These are phyloP conservation scores for Aegilops sharonensis DNA, from an alignment of 176 grass and related monocot genomes.

Conservation along the genomic window DNA sequence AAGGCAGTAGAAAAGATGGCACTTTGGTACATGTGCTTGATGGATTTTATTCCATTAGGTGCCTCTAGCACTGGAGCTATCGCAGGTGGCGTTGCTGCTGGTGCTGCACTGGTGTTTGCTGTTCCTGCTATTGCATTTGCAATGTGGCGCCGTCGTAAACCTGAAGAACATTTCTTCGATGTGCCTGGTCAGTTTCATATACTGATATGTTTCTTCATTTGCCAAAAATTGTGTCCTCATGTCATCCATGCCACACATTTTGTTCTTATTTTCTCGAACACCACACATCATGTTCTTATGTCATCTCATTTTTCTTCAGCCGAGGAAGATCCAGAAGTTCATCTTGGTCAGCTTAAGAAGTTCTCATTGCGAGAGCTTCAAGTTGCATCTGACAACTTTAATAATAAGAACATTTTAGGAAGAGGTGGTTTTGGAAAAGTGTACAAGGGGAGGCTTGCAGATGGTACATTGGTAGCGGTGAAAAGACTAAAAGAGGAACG, in stretches of 20 bases:
- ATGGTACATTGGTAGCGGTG: constrained; percentile 67
- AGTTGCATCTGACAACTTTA: constrained; percentile 64
- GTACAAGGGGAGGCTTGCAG: constrained; percentile 69
- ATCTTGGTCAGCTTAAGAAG: constrained; percentile 70
- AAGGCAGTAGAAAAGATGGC: background rate
- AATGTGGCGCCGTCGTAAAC: constrained; percentile 65
- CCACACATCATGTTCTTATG: constrained; percentile 26
- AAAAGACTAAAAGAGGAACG: constrained; percentile 74
- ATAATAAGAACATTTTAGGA: constrained; percentile 63
- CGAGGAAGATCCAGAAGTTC: constrained; percentile 70
- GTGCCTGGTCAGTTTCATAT: constrained; percentile 51
- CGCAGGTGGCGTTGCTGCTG: constrained; percentile 53
- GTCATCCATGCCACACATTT: constrained; percentile 2
- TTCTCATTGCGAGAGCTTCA: constrained; percentile 73
- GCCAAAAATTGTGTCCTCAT: background rate
- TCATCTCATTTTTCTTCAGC: constrained; percentile 42
- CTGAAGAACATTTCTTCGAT: constrained; percentile 74
- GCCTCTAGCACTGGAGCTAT: constrained; percentile 47
- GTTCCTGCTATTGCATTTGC: constrained; percentile 64
- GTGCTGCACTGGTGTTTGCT: constrained; percentile 54
- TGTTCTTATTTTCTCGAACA: constrained; percentile 17
- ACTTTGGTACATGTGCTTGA: background rate
- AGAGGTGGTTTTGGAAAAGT: constrained; percentile 80
- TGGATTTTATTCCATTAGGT: constrained; percentile 35
- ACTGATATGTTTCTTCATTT: background rate